Base-by-base conservation (phyloP, 1,284 basidiomycete species). In the Coniophora puteana region DNA sequence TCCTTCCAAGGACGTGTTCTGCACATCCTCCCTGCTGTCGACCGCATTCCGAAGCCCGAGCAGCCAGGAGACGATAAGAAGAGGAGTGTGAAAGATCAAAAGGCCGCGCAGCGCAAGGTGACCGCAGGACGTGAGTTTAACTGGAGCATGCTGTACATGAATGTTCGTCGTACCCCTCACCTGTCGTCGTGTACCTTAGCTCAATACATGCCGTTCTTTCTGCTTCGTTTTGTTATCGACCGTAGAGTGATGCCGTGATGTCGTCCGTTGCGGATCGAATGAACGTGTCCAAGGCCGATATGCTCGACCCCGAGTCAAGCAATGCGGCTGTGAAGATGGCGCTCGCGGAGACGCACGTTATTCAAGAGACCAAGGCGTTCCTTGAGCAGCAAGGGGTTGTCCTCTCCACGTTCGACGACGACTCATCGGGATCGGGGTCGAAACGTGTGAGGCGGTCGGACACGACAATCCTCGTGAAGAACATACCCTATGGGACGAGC, bases 71-170 rank as follows among this genome's bases (percentile, higher is more conserved):
- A 67, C 24, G 71, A 65, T 25, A 69, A 58, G 47, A 80, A 78
- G 52, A 72, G 67, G 46, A 72, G 72, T 2, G 57, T 88, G 32
- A 89, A 87, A 59, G 79, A 82, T 30, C 86, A 90, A 51, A 75
- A 74, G 47, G 71, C 78, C 12, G 76, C 78, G 30, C 84, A 87
- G 60, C 72, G 82, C 48, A 95, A 89, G 60, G 72, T 81, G 12
- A 71, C 67, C 20, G 83, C 87, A 5, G 82, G 83, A 25, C 85
- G 83, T 51, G 91, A 92, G 47, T 94, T 97, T 57, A 96, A 95
- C 63, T 99, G 95, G 95, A 85, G 84, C 33, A 89, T 92, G 73
- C 63, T 98, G 47, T 98, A 95, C 59, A 95, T 98, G 92, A 98
- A 96, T 72, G 93, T 93, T 68, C 65, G 89, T 84, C 51, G 24